Conservation (phyloP, 345 rosid genomes). For the Hibiscus trionum region DNA sequence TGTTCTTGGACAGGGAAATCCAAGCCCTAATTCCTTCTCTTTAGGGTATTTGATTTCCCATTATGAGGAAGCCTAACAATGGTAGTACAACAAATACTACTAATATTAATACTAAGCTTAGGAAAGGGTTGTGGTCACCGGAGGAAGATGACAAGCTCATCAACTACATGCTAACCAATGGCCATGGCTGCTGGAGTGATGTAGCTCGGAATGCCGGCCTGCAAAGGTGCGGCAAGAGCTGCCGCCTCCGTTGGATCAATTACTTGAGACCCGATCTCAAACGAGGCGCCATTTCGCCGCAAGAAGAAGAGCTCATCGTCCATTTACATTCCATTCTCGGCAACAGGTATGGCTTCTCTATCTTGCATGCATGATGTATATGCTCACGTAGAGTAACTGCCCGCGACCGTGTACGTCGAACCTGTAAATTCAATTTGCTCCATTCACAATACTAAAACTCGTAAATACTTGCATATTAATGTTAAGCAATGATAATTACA, state of each 20-base stretch:
- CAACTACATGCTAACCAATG: constrained; percentile 80
- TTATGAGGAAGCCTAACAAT: constrained; percentile 70
- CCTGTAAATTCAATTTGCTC: too few relatives aligned
- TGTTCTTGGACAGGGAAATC: neutral
- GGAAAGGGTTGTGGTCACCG: constrained; percentile 97
- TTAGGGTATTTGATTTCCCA: neutral
- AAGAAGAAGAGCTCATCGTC: constrained; percentile 84
- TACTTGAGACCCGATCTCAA: constrained; percentile 96
- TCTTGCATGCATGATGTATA: neutral
- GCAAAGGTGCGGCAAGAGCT: constrained; percentile 95
- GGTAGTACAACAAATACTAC: neutral
- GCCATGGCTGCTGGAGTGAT: constrained; percentile 99
- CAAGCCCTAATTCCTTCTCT: neutral
- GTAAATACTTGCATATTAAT: too few relatives aligned
- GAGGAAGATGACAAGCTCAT: constrained; percentile 95
- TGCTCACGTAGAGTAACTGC: neutral
- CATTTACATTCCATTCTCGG: constrained; percentile 92
- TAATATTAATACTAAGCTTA: constrained; percentile 36
- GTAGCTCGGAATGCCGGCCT: constrained; percentile 91
- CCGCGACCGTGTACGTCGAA: too few relatives aligned
- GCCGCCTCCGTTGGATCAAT: constrained; percentile 97
- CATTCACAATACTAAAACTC: too few relatives aligned
- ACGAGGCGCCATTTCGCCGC: constrained; percentile 93
- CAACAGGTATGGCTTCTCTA: constrained; percentile 62
- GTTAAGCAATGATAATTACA: neutral